Percentiles rank a stretch among this genome's conserved stretches.
These are phyloP conservation scores for Crithidia acanthocephali DNA, from an alignment of 208 protist genomes.

Conservation along the genomic window DNA sequence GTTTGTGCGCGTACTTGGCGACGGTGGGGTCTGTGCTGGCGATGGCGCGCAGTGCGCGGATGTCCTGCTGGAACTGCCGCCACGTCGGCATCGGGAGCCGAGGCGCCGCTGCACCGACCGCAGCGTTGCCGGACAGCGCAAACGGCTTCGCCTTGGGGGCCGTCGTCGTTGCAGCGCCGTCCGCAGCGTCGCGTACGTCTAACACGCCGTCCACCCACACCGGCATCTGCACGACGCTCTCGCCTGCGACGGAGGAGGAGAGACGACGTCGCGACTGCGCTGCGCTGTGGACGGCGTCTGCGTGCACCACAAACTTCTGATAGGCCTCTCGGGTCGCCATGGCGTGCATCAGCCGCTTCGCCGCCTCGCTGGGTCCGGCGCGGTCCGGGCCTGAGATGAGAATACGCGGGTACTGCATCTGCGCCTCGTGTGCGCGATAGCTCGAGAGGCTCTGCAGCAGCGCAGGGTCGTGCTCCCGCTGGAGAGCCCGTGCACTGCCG, in stretches of 20 bases:
- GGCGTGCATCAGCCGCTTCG: constrained; percentile 38
- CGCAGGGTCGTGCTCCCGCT: constrained; percentile 16
- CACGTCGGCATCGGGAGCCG: constrained; percentile 60
- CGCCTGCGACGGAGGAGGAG: background rate
- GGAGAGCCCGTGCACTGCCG: constrained; percentile 10
- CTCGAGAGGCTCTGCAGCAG: constrained; percentile 22
- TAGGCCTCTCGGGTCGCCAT: constrained; percentile 60
- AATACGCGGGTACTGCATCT: constrained; percentile 74
- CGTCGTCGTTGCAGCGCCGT: too few relatives aligned
- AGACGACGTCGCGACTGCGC: background rate
- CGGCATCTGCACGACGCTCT: background rate
- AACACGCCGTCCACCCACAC: constrained; percentile 30
- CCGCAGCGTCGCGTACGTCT: background rate
- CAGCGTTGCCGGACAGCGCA: background rate
- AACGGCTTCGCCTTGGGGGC: too few relatives aligned
- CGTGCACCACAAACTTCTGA: constrained; percentile 34
- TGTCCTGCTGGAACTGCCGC: constrained; percentile 67
- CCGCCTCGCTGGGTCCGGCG: constrained; percentile 32
- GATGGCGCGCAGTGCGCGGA: constrained; percentile 47
- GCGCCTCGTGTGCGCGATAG: constrained; percentile 24
- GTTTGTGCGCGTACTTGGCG: constrained; percentile 76
- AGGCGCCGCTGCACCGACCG: background rate
- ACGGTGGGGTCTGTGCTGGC: constrained; percentile 42
- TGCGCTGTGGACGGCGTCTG: background rate
- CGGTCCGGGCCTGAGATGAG: constrained; percentile 61